Percentiles rank a stretch among this genome's conserved stretches.
phyloP scores from a whole-genome alignment of 331 rosid species.

The Acacia concinna region DNA sequence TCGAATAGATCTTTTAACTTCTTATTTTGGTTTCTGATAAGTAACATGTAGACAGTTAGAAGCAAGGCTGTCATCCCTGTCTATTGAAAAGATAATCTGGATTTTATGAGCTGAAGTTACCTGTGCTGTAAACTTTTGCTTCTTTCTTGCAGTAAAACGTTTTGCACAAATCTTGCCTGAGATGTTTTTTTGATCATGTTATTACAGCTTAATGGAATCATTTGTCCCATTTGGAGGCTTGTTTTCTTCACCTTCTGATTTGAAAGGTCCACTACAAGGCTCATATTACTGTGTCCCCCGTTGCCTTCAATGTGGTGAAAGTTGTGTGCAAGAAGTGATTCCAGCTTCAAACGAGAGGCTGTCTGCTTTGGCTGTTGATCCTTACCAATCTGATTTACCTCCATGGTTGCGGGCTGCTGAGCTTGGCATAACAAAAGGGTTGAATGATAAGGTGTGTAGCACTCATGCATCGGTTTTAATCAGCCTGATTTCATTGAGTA shows the following conservation, averaged over 20 bases:
- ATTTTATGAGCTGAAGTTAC: neutral
- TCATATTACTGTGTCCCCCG: slow-evolving; percentile 50
- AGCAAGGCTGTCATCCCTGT: neutral
- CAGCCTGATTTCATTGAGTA: slow-evolving; percentile 16
- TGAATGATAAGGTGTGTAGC: slow-evolving; percentile 68
- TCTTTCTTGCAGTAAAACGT: neutral
- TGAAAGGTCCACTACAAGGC: slow-evolving; percentile 47
- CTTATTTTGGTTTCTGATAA: neutral
- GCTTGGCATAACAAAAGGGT: slow-evolving; percentile 42
- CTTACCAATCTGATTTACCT: slow-evolving; percentile 59
- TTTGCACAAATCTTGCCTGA: slow-evolving; percentile 22
- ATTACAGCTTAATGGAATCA: slow-evolving; percentile 88
- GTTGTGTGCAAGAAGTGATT: slow-evolving; percentile 55
- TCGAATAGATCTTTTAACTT: neutral
- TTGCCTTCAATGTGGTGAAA: slow-evolving; percentile 47
- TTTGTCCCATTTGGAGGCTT: slow-evolving; percentile 98
- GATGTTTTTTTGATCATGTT: slow-evolving; percentile 30
- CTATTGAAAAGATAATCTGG: neutral
- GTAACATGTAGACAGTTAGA: neutral
- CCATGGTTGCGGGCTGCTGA: slow-evolving; percentile 72
- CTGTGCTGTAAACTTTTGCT: neutral
- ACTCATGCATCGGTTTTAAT: slow-evolving; percentile 29
- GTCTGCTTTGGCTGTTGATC: slow-evolving; percentile 47
- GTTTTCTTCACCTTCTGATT: slow-evolving; percentile 78
- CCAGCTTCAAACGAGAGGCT: slow-evolving; percentile 50